Evolutionary conservation across 164 flowering plant species (phyloP).

Genomic region (Vitis riparia): DNA sequence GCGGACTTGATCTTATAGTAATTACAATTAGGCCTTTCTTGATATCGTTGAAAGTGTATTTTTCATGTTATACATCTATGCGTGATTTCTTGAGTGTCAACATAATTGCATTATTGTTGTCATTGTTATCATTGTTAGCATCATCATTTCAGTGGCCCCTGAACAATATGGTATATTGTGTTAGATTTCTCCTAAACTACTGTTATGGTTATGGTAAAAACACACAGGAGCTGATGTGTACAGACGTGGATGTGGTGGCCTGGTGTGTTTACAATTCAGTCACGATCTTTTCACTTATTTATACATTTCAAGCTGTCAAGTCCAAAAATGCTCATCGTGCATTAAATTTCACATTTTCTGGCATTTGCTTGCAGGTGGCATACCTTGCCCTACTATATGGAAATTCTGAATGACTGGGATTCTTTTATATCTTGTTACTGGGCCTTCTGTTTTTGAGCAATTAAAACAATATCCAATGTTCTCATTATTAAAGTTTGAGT

Average conservation of each 20-base stretch:
- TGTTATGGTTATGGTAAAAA: no score
- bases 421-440: neutral
- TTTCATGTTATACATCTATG: no score
- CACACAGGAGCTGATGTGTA: no score
- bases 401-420: no score
- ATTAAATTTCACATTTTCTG: neutral
- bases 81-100: no score
- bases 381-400: no score
- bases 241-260: no score
- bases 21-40: constrained; percentile 6
- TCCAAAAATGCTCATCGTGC: neutral
- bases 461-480: neutral
- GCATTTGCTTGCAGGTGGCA: no score
- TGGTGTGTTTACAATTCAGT: no score
- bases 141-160: neutral
- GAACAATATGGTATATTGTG: neutral
- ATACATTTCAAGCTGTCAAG: no score
- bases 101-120: no score
- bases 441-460: neutral
- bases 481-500: neutral
- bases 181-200: neutral
- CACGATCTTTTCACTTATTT: no score
- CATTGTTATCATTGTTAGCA: neutral
- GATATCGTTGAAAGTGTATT: neutral
- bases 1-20: constrained; percentile 88